Base-by-base conservation (phyloP, 108 stramenopile species). In the Cyclotella choctawhatcheeana region DNA sequence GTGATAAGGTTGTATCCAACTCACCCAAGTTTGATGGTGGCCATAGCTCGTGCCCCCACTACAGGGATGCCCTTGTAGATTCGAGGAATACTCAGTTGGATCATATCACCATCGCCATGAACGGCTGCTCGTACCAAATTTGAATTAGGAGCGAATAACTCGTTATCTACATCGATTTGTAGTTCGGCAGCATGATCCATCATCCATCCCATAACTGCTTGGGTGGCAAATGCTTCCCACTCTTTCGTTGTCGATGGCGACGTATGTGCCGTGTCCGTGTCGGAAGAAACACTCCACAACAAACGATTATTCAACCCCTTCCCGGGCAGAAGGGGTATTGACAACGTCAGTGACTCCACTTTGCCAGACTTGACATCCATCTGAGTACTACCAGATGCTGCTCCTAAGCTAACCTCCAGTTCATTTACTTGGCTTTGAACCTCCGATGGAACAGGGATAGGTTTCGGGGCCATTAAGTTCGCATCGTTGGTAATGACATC, bases 81-180 rank as follows among this genome's bases (percentile, higher is more conserved):
- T 31, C 55, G 27, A 1, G 27, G 29, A 10, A 56, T 30, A 12
- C 14, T 13, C 10, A 56, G 10, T 31, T 56, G 55, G 30, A 71
- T 71, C 35, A 43, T 54, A 60, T 71, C 69, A 34, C 69, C 69
- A 24, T 71, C 21, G 25, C 47, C 20, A 29, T 61, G 69, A 17
- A 58, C 56, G 7, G 58, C 47, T 22, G 69, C 60, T 26, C 69
- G 25, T 2, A 71, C 47, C 6, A 44, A 40, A 2, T 16, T 17
- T 5, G n/a, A 17, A 1, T 44, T 29, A 64, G 24, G 8, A 5
- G 25, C 35, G 51, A 59, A 60, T n/a, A 69, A 25, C 56, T 69
- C 68, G 8, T 12, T 24, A 30, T 29, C 27, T 1, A 30, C 29
- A 8, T 69, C 25, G 27, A 71, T 37, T 29, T 54, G 52, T 14